Evolutionary conservation across 177 flowering plant species (phyloP), one percentile per base, ranked within the genome.

Genomic region (Telopea speciosissima): DNA sequence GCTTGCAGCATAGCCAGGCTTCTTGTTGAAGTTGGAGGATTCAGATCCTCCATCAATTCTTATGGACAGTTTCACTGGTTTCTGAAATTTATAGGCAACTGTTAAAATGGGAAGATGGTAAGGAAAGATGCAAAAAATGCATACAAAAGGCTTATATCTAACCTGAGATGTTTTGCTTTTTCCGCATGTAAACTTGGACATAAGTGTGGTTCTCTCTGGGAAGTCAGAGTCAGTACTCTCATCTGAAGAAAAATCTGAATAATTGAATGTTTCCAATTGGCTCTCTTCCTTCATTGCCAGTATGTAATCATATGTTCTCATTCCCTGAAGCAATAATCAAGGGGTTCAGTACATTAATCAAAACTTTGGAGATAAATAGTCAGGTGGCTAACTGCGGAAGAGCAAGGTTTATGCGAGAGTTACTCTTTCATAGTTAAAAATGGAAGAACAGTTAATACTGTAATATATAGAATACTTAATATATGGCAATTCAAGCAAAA

Each of bases 291-390:
- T 90, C 98, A 93, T 93, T 61, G 99, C 99, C 79, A 91, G 68
- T 49, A 95, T 93, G 78, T 95, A 93, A 70, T 95, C 99, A 77
- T 95, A 95, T 49, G 99, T 95, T 81, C 89, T 84, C 88, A 93
- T 90, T 68, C 99, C 99, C 99, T 95, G 85, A 79, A 85, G n/a
- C 71, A 74, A 75, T 31, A 54, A 61, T 31, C 13, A 13, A 21
- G 40, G 40, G 40, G 40, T 36, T 36, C 8, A 36, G 9, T 36
- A 36, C 9, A 36, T 36, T 5, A 36, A 36, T 36, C 40, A 36
- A 36, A 3, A 36, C 40, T 36, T 36, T 36, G 40, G 40, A 36
- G 40, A 3, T 36, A 36, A 31, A 36, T 1, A 36, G 40, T 36
- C 40, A 36, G 9, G 40, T 36, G 40, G 40, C 40, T 36, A 36